Evolutionary conservation across 805 yeast species (phyloP).

Genomic region (Clavispora vitiphila): DNA sequence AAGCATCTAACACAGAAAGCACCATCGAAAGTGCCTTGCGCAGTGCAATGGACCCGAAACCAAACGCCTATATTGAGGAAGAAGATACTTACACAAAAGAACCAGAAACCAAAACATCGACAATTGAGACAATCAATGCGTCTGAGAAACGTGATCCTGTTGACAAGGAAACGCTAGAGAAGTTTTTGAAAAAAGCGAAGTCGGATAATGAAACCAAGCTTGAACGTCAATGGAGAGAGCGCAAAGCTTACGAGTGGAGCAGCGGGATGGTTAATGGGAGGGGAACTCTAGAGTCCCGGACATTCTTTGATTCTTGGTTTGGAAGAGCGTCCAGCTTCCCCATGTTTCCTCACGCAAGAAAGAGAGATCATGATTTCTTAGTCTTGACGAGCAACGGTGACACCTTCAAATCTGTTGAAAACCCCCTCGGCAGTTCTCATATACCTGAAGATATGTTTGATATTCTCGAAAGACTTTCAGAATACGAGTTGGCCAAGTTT

Average conservation of each 20-base stretch:
- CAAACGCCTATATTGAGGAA: background rate
- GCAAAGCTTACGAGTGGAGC: slow-evolving; percentile 51
- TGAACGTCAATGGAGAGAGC: slow-evolving; percentile 43
- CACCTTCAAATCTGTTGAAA: slow-evolving; percentile 23
- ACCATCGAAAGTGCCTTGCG: slow-evolving; percentile 30
- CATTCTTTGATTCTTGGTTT: slow-evolving; percentile 41
- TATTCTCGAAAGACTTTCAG: slow-evolving; percentile 32
- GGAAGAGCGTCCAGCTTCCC: slow-evolving; percentile 4
- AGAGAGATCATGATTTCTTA: slow-evolving; percentile 19
- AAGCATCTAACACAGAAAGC: slow-evolving; percentile 33
- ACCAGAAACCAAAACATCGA: background rate
- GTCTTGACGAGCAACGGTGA: slow-evolving; percentile 33
- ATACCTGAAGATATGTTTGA: slow-evolving; percentile 38
- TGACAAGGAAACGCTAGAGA: slow-evolving; percentile 27
- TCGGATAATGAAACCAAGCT: slow-evolving; percentile 32
- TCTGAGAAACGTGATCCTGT: slow-evolving; percentile 1
- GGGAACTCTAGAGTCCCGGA: slow-evolving; percentile 35
- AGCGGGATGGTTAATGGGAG: slow-evolving; percentile 29
- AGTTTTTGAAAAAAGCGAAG: slow-evolving; percentile 41
- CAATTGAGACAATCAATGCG: background rate
- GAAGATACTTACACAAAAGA: background rate
- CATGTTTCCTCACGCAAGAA: slow-evolving; percentile 10
- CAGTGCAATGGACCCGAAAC: background rate
- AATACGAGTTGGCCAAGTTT: slow-evolving; percentile 29
- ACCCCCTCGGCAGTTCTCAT: slow-evolving; percentile 36